Evolutionary conservation across 1,284 basidiomycete species (phyloP).

Genomic region (Boletus semigastroideus): DNA sequence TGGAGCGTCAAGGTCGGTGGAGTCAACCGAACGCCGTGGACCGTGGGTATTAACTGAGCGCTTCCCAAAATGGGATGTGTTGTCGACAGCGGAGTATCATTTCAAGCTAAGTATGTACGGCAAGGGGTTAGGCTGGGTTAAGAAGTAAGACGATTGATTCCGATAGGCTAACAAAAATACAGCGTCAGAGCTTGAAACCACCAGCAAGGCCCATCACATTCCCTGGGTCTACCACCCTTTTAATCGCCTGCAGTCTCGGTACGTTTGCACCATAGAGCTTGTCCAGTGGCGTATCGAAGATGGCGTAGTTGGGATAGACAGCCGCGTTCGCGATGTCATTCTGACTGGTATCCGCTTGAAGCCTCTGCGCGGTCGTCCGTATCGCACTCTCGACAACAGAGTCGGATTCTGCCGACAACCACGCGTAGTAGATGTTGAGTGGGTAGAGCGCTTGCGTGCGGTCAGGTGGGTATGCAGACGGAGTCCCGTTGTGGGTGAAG

Average conservation of each 20-base stretch:
- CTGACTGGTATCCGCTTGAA: conserved; percentile 24
- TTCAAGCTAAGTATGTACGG: no score
- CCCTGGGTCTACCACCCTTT: conserved; percentile 43
- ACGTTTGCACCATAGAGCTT: conserved; percentile 49
- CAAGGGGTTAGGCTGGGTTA: no score
- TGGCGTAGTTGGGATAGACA: conserved; percentile 54
- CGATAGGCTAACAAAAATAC: no score
- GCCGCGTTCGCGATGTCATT: conserved; percentile 33
- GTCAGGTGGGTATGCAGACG: conserved; percentile 49
- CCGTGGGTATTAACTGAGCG: no score
- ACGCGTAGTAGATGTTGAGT: conserved; percentile 49
- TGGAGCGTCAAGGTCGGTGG: no score
- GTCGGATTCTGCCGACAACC: conserved; percentile 39
- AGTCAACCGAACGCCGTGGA: no score
- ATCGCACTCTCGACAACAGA: conserved; percentile 39
- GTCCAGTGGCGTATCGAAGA: conserved; percentile 44
- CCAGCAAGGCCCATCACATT: conserved; percentile 56
- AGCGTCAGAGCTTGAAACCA: conserved; percentile 35
- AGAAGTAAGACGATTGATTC: no score
- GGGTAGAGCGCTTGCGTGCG: conserved; percentile 43
- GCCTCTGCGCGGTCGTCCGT: conserved; percentile 36
- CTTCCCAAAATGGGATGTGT: no score
- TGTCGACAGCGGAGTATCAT: no score
- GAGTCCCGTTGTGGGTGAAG: conserved; percentile 39
- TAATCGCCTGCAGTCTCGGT: conserved; percentile 38